Percentiles rank a stretch among this genome's conserved stretches.
phyloP scores from a whole-genome alignment of 352 stramenopile genomes.

The Phytophthora nicotianae region DNA sequence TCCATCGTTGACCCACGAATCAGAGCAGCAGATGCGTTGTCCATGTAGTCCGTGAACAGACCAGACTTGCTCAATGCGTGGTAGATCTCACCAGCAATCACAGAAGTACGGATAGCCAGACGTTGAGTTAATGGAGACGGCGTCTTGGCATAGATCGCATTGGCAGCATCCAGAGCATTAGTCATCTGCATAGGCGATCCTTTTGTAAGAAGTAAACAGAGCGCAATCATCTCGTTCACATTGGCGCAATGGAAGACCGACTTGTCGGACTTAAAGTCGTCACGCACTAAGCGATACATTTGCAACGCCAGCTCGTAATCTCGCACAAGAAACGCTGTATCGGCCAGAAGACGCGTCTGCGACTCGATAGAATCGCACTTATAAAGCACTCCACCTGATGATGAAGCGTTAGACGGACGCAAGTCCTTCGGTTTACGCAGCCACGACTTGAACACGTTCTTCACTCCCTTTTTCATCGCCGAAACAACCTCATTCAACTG shows the following conservation, averaged over 20 bases:
- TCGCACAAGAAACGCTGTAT: conserved; percentile 90
- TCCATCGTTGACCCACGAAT: conserved; percentile 88
- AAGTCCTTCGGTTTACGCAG: conserved; percentile 89
- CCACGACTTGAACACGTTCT: conserved; percentile 93
- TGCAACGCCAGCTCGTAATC: conserved; percentile 90
- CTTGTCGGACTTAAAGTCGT: conserved; percentile 93
- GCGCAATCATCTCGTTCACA: conserved; percentile 89
- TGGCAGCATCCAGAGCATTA: conserved; percentile 78
- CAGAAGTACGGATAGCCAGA: conserved; percentile 63
- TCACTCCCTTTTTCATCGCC: conserved; percentile 91
- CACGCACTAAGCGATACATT: conserved; percentile 91
- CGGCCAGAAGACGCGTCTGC: conserved; percentile 87
- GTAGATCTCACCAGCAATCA: conserved; percentile 87
- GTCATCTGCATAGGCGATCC: conserved; percentile 86
- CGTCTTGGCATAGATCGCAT: conserved; percentile 66
- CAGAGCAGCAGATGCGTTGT: conserved; percentile 78
- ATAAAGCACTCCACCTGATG: conserved; percentile 54
- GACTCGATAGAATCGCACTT: conserved; percentile 88
- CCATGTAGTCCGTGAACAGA: conserved; percentile 89
- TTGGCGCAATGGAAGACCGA: conserved; percentile 82
- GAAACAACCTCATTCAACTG: conserved; percentile 90
- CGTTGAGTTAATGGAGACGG: conserved; percentile 50
- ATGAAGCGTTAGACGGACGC: conserved; percentile 23
- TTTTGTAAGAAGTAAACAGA: conserved; percentile 81
- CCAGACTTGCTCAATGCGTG: conserved; percentile 71